A percentile compares a stretch with the other conserved stretches of the same genome.
phyloP scores from a whole-genome alignment of 78 protist genomes.

The Dictyostelium firmibasis region DNA sequence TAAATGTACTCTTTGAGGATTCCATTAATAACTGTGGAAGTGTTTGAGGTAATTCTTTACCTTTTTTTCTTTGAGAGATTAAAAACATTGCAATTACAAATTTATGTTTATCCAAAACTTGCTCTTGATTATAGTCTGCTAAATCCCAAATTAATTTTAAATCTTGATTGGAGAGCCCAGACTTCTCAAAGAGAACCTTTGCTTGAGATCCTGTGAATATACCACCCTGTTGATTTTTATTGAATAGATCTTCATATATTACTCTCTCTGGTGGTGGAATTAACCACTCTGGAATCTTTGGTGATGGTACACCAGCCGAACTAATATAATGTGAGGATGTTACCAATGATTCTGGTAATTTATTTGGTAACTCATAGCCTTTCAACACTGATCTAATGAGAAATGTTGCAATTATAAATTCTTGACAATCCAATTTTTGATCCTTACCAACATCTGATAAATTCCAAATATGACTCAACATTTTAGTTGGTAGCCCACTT shows the following conservation, averaged over 20 bases:
- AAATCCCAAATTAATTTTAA: constrained; percentile 51
- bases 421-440: constrained; percentile 63
- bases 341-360: constrained; percentile 37
- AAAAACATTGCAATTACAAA: constrained; percentile 74
- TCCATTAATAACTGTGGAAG: constrained; percentile 30
- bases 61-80: constrained; percentile 52
- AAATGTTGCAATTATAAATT: constrained; percentile 69
- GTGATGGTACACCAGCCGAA: constrained; percentile 39
- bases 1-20: constrained; percentile 33
- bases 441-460: constrained; percentile 42
- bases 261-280: constrained; percentile 63
- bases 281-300: constrained; percentile 73
- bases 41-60: constrained; percentile 31
- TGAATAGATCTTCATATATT: constrained; percentile 51
- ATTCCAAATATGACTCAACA: constrained; percentile 51
- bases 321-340: constrained; percentile 32
- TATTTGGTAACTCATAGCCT: constrained; percentile 63
- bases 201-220: constrained; percentile 51
- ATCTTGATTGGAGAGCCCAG: constrained; percentile 32
- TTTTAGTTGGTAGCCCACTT: constrained; percentile 45
- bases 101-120: constrained; percentile 41
- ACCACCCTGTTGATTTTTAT: constrained; percentile 55
- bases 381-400: constrained; percentile 32
- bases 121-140: constrained; percentile 56
- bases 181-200: constrained; percentile 54